Evolutionary conservation across 1,284 basidiomycete genomes (phyloP), one percentile per base, ranked within the genome.

Genomic region (Schizopora paradoxa): DNA sequence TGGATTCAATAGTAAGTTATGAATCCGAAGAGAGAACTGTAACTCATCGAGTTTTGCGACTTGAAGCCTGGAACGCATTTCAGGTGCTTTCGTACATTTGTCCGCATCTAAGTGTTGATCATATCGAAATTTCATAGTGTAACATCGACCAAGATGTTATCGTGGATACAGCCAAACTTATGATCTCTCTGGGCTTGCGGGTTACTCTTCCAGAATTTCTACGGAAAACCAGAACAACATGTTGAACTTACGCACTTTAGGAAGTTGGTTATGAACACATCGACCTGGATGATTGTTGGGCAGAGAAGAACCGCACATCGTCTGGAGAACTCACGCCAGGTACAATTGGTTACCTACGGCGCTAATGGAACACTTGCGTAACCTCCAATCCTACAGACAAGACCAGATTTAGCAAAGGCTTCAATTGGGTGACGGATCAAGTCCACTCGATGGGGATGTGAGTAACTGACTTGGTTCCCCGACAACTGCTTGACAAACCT

Each of bases 211-310:
- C n/a, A 13, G 35, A 14, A 27, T 16, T 1, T n/a, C 6, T 13
- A 7, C 16, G 13, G n/a, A n/a, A n/a, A 16, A 4, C 6, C 29
- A 25, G 35, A 33, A 14, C 27, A 10, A 38, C 49, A 22, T 11
- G 10, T 25, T 7, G 10, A 39, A 4, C 43, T 13, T 5, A 6
- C 6, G 2, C 11, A 21, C 34, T 27, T 3, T 45, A 78, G 74
- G 72, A 74, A 45, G 66, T 64, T 25, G 78, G 77, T 2, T 79
- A 79, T 54, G 61, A 67, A 38, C 65, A 73, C 51, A 60, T 79
- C 42, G 79, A 76, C 51, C 56, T 80, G 31, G 78, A 80, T 48
- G 77, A 79, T 47, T 80, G 77, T 52, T 80, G 76, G 54, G 68
- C 76, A 3, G 71, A 76, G 56, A 76, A 71, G 45, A 58, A 73